A percentile compares a stretch with the other conserved stretches of the same genome.
These are phyloP conservation scores for Vanrija sp. DNA, from an alignment of 1,284 basidiomycete species.

Conservation along the genomic window DNA sequence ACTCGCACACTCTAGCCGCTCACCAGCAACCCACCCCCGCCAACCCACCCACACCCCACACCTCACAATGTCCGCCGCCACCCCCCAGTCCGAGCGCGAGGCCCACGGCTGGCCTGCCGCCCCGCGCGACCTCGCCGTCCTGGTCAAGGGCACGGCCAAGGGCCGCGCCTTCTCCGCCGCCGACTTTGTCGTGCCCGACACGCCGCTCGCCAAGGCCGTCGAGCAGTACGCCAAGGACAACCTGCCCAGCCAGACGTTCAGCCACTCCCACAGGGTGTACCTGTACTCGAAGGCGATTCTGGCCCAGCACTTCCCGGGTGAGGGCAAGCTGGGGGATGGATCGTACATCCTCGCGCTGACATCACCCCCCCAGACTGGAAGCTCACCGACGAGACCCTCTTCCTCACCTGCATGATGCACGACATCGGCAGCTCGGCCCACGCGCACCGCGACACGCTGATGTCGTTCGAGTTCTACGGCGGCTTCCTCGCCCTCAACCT, in stretches of 20 bases:
- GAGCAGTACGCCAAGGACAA: constrained; percentile 24
- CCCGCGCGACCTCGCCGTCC: constrained; percentile 1
- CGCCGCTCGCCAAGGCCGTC: constrained; percentile 12
- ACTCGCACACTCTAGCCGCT: too few species aligned
- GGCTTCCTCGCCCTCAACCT: constrained; percentile 37
- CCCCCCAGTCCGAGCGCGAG: too few species aligned
- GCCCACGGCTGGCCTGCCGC: constrained; percentile 7
- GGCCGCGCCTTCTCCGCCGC: not conserved
- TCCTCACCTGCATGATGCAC: constrained; percentile 56
- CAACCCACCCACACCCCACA: too few species aligned
- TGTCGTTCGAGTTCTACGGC: constrained; percentile 57
- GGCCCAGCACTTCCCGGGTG: constrained; percentile 10
- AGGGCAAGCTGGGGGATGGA: too few species aligned
- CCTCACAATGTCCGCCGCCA: too few species aligned
- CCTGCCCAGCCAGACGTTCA: constrained; percentile 55
- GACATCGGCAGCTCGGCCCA: constrained; percentile 58
- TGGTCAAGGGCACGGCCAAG: not conserved
- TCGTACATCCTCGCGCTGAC: too few species aligned
- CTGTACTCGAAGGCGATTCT: constrained; percentile 16
- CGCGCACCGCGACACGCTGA: constrained; percentile 55
- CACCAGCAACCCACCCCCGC: too few species aligned
- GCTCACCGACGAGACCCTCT: constrained; percentile 56
- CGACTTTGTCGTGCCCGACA: constrained; percentile 8
- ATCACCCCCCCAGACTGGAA: constrained; percentile 11
- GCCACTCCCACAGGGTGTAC: constrained; percentile 57